Conservation (phyloP, 2,329 filamentous ascomycete species). For the Arthrinium puccinioides region DNA sequence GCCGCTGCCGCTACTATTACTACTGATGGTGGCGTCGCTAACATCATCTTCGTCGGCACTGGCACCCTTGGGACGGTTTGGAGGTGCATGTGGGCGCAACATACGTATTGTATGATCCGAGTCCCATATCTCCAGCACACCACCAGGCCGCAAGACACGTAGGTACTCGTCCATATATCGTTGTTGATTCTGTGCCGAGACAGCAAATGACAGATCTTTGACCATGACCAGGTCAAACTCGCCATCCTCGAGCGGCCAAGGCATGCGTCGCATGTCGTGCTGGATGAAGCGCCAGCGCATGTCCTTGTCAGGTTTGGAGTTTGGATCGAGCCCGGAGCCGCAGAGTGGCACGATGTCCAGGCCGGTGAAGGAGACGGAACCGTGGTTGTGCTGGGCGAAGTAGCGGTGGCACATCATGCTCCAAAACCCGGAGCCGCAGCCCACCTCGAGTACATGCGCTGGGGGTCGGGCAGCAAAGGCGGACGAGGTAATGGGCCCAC, state of each 20-base stretch:
- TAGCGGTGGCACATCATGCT: conserved; percentile 80
- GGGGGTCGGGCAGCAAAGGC: conserved; percentile 61
- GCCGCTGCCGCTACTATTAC: conserved; percentile 18
- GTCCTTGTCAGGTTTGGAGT: conserved; percentile 54
- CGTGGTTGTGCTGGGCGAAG: conserved; percentile 61
- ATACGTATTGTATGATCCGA: conserved; percentile 79
- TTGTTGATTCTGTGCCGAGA: conserved; percentile 53
- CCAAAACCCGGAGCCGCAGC: conserved; percentile 86
- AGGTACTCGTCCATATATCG: conserved; percentile 62
- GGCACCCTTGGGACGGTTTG: conserved; percentile 23
- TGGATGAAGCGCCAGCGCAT: conserved; percentile 86
- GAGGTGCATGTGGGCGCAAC: conserved; percentile 68
- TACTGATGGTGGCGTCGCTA: conserved; percentile 19
- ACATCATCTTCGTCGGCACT: conserved; percentile 11
- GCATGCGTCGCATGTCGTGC: conserved; percentile 70
- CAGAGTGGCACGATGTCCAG: conserved; percentile 73
- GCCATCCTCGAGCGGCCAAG: conserved; percentile 70
- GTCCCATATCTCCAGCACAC: conserved; percentile 83
- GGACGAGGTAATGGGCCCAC: conserved; percentile 69
- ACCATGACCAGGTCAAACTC: conserved; percentile 86
- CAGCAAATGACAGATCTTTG: conserved; percentile 69
- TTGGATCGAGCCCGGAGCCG: conserved; percentile 26
- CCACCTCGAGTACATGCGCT: conserved; percentile 73
- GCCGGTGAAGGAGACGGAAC: conserved; percentile 70
- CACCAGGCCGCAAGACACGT: conserved; percentile 69